Evolutionary conservation across 306 rosid species (phyloP), one percentile per base, ranked within the genome.

Genomic region (Spatholobus suberectus): DNA sequence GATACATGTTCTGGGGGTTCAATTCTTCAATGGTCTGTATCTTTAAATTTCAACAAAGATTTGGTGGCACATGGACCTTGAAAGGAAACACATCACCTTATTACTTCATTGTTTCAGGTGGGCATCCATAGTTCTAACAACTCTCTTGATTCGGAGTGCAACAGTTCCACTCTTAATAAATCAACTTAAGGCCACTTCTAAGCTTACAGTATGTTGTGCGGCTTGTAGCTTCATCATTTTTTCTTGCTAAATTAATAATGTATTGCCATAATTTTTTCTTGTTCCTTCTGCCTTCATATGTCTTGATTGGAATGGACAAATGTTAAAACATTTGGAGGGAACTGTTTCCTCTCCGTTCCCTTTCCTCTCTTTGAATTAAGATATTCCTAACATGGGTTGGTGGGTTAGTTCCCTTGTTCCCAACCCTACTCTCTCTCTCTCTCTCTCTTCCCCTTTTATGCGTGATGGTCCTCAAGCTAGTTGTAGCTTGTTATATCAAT

Each of bases 171-270:
- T 93, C 77, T 54, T 90, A 74, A 85, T 93, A 57, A 84, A 91
- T 88, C 96, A 91, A 88, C 91, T 90, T 40, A 96, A 93, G 87
- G 88, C 96, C 76, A 87, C 96, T 37, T 75, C 94, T 70, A 93
- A 92, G 75, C 92, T 92, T 44, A 41, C 93, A 2, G 98, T 96
- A 91, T 82, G 97, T 81, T 83, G 62, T 46, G 52, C 62, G 81
- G 58, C 68, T 82, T 87, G 5, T 82, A 34, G 3, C 26, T 66
- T 66, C 17, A 66, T 63, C 27, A 65, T 21, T 18, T 17, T 66
- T 66, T 35, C 27, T 34, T 66, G 29, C 72, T 37, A 66, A 35
- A 66, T 12, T 63, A 13, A 32, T 63, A 13, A 32, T 27, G 70
- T n/a, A 34, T 34, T 32, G 23, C 7, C 8, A n/a, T 35, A 1